Base-by-base conservation (phyloP, 768 basidiomycete species). In the Tulasnella sp. region DNA sequence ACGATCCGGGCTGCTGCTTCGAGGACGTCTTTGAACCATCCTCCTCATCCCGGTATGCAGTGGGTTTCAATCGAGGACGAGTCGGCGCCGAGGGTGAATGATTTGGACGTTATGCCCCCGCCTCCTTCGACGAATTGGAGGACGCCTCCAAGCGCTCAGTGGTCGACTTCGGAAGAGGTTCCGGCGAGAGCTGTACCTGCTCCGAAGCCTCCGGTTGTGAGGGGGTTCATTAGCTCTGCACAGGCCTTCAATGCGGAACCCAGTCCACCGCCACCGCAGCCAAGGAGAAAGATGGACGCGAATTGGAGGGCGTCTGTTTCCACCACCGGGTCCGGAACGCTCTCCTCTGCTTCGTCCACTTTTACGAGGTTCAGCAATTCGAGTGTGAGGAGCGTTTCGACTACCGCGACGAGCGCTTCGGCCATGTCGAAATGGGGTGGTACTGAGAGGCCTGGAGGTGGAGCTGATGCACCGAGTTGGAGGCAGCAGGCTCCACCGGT, bases 341-440 rank as follows among this genome's bases (percentile, higher is more conserved):
- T 64, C 9, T 64, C 58, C 2, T 64, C 58, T 5, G 77, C 58
- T 38, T 76, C 78, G 8, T 76, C 74, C 38, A 77, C 78, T 40
- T 94, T 93, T 80, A 93, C 93, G 31, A 85, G 90, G 77, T 93
- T 91, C 84, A 93, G 92, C 84, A 91, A 91, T 80, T 87, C 88
- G 54, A 91, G 91, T 81, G 80, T 86, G 76, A 86, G 91, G 75
- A 93, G 92, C 79, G 86, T 93, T 54, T 91, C 91, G 29, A 94
- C 93, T 5, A 88, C 88, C 75, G 93, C 93, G 64, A 95, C 93
- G 19, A 92, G 91, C 79, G 88, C 92, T 7, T 92, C 91, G 39
- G 87, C 88, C 31, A 84, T 86, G 5, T 79, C 80, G 69, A 72
- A 45, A 52, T 64, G 58, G 58, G 58, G 58, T 2, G 9, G n/a